Evolutionary conservation across 176 grass and related monocot genomes (phyloP).

Genomic region (Bromus sterilis): DNA sequence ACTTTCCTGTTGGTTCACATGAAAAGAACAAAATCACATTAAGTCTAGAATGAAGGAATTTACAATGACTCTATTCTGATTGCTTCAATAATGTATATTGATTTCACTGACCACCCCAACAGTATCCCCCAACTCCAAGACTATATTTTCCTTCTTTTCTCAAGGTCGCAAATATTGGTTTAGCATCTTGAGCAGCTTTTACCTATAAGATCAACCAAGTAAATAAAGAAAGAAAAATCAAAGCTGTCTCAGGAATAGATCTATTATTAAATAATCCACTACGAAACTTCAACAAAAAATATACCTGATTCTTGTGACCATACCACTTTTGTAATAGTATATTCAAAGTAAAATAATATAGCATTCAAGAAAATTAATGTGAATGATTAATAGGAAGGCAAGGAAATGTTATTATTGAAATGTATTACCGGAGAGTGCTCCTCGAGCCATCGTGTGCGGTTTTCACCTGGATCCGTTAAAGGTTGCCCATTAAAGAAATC

Average conservation of each 20-base stretch:
- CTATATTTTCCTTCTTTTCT: neutral
- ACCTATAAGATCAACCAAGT: neutral
- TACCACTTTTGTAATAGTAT: no score
- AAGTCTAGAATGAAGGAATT: no score
- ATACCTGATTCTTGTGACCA: no score
- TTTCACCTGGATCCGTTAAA: neutral
- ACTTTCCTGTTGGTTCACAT: neutral
- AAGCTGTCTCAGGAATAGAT: no score
- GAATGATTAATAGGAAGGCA: neutral
- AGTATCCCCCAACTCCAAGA: constrained; percentile 22
- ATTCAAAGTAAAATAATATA: no score
- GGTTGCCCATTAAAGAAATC: constrained; percentile 25
- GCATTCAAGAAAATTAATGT: no score
- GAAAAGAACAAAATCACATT: neutral
- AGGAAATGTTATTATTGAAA: neutral
- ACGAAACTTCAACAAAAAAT: no score
- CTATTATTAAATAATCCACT: no score
- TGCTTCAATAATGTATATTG: neutral
- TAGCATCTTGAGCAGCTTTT: constrained; percentile 9
- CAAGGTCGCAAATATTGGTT: constrained; percentile 18
- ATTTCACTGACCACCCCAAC: constrained; percentile 27
- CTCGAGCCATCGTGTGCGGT: constrained; percentile 9
- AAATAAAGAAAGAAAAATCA: no score
- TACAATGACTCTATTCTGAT: no score
- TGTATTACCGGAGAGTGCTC: constrained; percentile 13